Evolutionary conservation across 495 filamentous ascomycete genomes (phyloP).

Genomic region (Amphirosellinia nigrospora): DNA sequence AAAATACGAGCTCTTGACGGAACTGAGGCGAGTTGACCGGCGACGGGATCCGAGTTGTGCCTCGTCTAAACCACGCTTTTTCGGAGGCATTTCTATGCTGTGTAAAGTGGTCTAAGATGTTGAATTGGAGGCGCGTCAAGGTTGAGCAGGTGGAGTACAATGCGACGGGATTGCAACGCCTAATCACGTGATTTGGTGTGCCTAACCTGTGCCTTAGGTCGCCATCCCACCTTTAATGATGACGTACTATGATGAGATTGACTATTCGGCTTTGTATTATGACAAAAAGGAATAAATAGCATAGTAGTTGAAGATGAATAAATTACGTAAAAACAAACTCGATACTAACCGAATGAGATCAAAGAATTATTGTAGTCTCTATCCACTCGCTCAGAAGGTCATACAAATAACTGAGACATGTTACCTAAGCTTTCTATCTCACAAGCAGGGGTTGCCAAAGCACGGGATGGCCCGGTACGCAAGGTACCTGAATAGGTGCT

Average conservation of each 20-base stretch:
- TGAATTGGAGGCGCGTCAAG: not conserved
- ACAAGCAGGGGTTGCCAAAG: not conserved
- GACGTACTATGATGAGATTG: not conserved
- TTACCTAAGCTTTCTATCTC: not conserved
- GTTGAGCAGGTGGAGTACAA: not conserved
- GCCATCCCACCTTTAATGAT: not conserved
- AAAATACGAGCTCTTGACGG: constrained; percentile 49
- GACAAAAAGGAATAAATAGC: not conserved
- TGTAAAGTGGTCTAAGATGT: not conserved
- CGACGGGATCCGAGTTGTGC: constrained; percentile 35
- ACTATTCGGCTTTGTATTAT: not conserved
- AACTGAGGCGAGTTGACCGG: constrained; percentile 45
- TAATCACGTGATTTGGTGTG: constrained; percentile 11
- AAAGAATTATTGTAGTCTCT: not conserved
- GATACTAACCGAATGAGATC: not conserved
- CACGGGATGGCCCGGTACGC: not conserved
- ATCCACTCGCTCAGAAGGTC: too few species aligned
- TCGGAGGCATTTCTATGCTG: constrained; percentile 32
- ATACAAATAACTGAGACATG: not conserved
- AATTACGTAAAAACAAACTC: not conserved
- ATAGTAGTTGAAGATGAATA: too few species aligned
- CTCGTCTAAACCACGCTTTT: constrained; percentile 31
- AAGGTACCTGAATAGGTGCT: not conserved
- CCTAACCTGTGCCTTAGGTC: too few species aligned
- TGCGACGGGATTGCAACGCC: constrained; percentile 6